phyloP scores from a whole-genome alignment of 768 basidiomycete genomes.

The Russula vinacea region DNA sequence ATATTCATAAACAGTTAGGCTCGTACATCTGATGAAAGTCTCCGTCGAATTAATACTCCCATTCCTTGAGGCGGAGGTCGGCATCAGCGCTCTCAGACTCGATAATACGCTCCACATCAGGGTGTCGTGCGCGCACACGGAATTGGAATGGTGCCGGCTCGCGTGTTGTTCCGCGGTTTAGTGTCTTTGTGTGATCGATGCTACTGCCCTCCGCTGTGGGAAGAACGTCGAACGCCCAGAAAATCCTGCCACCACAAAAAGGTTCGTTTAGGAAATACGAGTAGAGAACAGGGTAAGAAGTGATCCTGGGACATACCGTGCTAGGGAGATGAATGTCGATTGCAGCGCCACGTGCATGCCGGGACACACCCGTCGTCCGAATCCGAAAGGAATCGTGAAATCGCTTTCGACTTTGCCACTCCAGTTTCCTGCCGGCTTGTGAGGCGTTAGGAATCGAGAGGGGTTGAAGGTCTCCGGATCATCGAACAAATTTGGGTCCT shows the following conservation, averaged over 20 bases:
- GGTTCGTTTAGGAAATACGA: neutral
- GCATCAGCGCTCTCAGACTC: conserved; percentile 18
- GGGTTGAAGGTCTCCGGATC: conserved; percentile 31
- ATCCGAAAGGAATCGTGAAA: conserved; percentile 31
- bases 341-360: conserved; percentile 29
- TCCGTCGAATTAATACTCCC: conserved; percentile 1
- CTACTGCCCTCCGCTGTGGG: conserved; percentile 1
- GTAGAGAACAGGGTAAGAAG: neutral
- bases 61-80: conserved; percentile 22
- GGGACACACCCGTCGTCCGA: conserved; percentile 30
- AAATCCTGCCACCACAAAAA: conserved; percentile 2
- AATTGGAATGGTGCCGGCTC: conserved; percentile 11
- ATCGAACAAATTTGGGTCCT: conserved; percentile 30
- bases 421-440: conserved; percentile 5
- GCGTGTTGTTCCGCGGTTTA: conserved; percentile 6
- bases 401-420: conserved; percentile 19
- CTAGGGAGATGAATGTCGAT: conserved; percentile 23
- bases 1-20: neutral
- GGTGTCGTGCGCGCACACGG: neutral
- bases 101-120: conserved; percentile 9
- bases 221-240: conserved; percentile 30
- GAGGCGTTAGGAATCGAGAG: conserved; percentile 29
- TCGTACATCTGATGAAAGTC: neutral
- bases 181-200: conserved; percentile 2
- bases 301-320: conserved; percentile 2